Conservation (phyloP, 352 stramenopile species). For the Globisporangium camurandrum region DNA sequence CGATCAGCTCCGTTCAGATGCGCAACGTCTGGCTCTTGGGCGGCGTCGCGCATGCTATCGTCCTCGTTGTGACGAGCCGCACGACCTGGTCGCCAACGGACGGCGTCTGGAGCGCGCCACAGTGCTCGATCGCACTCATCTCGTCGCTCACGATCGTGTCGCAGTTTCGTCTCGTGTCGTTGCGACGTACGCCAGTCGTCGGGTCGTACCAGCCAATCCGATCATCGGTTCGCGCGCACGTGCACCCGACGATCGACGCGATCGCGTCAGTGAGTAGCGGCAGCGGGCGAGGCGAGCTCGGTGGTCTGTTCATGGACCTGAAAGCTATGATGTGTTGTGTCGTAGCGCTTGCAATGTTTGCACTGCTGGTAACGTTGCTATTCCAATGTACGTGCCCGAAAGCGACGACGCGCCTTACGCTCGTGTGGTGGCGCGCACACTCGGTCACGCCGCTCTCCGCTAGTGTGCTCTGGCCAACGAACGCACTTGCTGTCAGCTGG, state of each 20-base stretch:
- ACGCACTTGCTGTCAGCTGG: conserved; percentile 6
- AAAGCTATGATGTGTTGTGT: conserved; percentile 1
- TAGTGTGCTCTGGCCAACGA: conserved; percentile 8
- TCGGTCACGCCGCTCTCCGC: conserved; percentile 2
- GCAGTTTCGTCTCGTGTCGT: conserved; percentile 7
- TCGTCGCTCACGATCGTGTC: conserved; percentile 13
- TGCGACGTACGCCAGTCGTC: background rate
- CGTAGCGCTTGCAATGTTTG: background rate
- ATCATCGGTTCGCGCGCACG: background rate
- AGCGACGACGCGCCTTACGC: background rate
- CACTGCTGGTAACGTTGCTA: background rate
- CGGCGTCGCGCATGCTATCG: conserved; percentile 1
- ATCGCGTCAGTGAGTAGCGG: conserved; percentile 1
- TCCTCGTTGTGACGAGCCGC: background rate
- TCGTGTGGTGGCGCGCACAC: conserved; percentile 7
- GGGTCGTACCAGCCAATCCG: background rate
- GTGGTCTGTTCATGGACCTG: conserved; percentile 6
- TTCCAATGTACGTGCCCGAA: background rate
- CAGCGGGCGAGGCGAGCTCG: conserved; percentile 1
- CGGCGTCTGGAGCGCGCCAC: conserved; percentile 6
- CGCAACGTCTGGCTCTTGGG: conserved; percentile 18
- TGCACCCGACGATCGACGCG: conserved; percentile 3
- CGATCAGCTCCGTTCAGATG: conserved; percentile 15
- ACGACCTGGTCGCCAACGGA: background rate
- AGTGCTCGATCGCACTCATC: conserved; percentile 14